phyloP scores from a whole-genome alignment of 2,329 filamentous ascomycete species.

The Dactylellina leptospora region DNA sequence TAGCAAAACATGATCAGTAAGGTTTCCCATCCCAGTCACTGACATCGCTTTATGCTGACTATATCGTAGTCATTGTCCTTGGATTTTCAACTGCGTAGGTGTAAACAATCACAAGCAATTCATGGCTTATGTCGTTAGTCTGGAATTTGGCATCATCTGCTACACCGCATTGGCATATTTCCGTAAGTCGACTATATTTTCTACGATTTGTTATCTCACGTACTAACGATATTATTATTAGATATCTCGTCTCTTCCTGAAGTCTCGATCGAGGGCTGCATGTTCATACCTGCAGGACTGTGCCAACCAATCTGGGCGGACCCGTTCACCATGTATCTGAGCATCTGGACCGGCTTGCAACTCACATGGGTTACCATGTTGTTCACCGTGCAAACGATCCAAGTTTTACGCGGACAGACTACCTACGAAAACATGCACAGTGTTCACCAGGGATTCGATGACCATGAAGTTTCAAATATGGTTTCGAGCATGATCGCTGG shows the following conservation, averaged over 20 bases:
- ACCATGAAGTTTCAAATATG: constrained; percentile 63
- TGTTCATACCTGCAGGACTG: constrained; percentile 75
- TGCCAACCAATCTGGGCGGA: constrained; percentile 83
- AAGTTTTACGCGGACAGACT: constrained; percentile 90
- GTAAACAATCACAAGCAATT: constrained; percentile 97
- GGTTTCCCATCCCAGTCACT: constrained; percentile 59
- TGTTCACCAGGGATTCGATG: constrained; percentile 66
- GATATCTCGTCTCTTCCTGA: constrained; percentile 56
- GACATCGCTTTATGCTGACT: constrained; percentile 52
- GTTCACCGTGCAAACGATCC: constrained; percentile 88
- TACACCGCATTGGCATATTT: constrained; percentile 32
- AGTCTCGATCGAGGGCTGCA: constrained; percentile 65
- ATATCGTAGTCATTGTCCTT: constrained; percentile 82
- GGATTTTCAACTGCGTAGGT: constrained; percentile 96
- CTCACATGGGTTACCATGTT: constrained; percentile 98
- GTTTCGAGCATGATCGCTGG: constrained; percentile 80
- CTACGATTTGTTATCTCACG: too few relatives aligned
- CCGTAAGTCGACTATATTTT: constrained; percentile 52
- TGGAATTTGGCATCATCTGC: constrained; percentile 71
- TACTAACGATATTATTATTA: constrained; percentile 54
- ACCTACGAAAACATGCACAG: constrained; percentile 97
- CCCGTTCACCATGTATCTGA: constrained; percentile 81
- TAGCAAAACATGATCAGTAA: constrained; percentile 96
- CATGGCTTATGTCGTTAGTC: constrained; percentile 82
- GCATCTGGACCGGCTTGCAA: constrained; percentile 82